phyloP scores from a whole-genome alignment of 106 monocot genomes.

The Allium sativum region DNA sequence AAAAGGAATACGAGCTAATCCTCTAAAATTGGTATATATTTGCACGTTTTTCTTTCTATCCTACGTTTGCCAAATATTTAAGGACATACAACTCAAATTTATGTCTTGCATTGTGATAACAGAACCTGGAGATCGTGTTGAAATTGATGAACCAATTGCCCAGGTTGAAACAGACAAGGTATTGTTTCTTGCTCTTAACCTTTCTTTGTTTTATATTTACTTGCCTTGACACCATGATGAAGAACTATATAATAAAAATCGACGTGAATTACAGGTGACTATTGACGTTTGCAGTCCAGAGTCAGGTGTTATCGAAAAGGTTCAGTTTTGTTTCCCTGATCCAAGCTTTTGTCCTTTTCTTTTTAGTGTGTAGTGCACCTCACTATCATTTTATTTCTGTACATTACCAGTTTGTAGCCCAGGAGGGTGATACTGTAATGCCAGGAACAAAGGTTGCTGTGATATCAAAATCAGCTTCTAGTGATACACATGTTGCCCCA shows the following conservation, averaged over 20 bases:
- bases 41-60: not conserved
- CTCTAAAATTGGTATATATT: no score
- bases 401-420: conserved; percentile 57
- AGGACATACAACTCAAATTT: not conserved
- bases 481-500: conserved; percentile 71
- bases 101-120: not conserved
- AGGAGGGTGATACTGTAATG: conserved; percentile 92
- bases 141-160: conserved; percentile 79
- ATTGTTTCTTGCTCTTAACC: not conserved
- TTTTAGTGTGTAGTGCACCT: not conserved
- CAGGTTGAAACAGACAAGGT: conserved; percentile 99
- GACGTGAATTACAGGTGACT: conserved; percentile 46
- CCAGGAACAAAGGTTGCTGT: conserved; percentile 93
- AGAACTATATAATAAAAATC: no score
- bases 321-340: conserved; percentile 6
- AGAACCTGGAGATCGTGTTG: conserved; percentile 94
- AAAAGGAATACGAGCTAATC: no score
- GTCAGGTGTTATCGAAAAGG: conserved; percentile 88
- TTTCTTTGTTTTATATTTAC: no score
- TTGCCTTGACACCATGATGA: no score
- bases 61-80: conserved; percentile 3
- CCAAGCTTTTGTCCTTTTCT: not conserved
- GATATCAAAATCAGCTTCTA: conserved; percentile 69
- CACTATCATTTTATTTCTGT: not conserved
- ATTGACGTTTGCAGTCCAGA: conserved; percentile 91